Percentiles rank a stretch among this genome's conserved stretches.
phyloP scores from a whole-genome alignment of 495 filamentous ascomycete genomes.

The Terfezia boudieri region DNA sequence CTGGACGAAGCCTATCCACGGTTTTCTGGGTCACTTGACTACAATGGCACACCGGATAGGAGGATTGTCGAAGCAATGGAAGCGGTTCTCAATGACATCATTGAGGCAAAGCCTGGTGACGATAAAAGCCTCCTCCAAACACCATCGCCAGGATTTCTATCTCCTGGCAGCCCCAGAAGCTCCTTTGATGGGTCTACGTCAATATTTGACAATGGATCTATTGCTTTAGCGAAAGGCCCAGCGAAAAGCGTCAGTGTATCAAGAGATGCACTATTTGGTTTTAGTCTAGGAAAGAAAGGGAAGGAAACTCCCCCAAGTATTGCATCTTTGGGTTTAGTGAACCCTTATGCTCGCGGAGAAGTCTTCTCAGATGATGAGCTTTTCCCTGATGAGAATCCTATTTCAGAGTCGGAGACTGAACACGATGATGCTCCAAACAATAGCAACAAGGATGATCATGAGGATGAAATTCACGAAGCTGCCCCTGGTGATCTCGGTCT shows the following conservation, averaged over 20 bases:
- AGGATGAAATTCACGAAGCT: constrained; percentile 81
- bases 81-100: constrained; percentile 79
- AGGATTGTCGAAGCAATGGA: constrained; percentile 75
- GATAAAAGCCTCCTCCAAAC: not conserved
- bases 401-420: constrained; percentile 38
- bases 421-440: constrained; percentile 60
- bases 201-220: constrained; percentile 22
- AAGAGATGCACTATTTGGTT: not conserved
- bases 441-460: constrained; percentile 34
- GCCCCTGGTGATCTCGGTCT: constrained; percentile 87
- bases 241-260: not conserved
- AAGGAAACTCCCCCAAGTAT: constrained; percentile 52
- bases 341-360: constrained; percentile 51
- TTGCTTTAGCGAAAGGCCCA: not conserved
- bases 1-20: constrained; percentile 26
- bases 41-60: constrained; percentile 10
- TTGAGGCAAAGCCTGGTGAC: constrained; percentile 34
- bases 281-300: not conserved
- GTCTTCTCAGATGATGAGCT: constrained; percentile 87
- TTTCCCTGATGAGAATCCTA: constrained; percentile 48
- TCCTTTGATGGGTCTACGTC: constrained; percentile 31
- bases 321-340: constrained; percentile 74
- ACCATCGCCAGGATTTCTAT: constrained; percentile 8
- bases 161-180: constrained; percentile 26
- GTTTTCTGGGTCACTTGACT: not conserved